Percentiles rank a stretch among this genome's conserved stretches.
phyloP scores from a whole-genome alignment of 805 yeast genomes.

The Saturnispora hagleri region DNA sequence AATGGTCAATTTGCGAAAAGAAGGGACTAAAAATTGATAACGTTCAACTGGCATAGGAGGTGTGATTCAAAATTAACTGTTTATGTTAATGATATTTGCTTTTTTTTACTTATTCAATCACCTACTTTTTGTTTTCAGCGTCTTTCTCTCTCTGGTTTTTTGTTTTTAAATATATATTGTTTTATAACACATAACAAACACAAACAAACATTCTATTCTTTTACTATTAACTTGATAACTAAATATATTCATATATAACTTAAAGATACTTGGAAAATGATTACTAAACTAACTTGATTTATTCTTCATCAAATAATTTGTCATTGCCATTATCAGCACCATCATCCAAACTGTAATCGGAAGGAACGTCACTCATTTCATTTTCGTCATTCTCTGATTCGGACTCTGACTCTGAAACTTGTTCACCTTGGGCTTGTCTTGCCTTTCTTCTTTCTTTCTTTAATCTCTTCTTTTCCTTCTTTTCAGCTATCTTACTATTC shows the following conservation, averaged over 20 bases:
- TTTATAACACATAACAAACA: background rate
- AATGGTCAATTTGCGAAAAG: slow-evolving; percentile 36
- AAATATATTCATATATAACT: too few species aligned
- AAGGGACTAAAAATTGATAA: slow-evolving; percentile 31
- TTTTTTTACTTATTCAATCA: background rate
- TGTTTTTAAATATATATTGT: background rate
- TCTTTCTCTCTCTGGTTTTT: background rate
- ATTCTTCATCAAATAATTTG: slow-evolving; percentile 21
- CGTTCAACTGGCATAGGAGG: slow-evolving; percentile 1
- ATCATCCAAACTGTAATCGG: slow-evolving; percentile 15
- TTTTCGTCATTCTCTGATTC: slow-evolving; percentile 21
- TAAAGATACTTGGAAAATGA: background rate
- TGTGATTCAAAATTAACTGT: background rate
- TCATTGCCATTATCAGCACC: slow-evolving; percentile 18
- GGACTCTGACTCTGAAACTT: slow-evolving; percentile 20
- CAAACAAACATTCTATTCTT: background rate
- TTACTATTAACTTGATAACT: background rate
- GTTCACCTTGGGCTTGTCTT: slow-evolving; percentile 28
- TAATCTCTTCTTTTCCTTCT: slow-evolving; percentile 62
- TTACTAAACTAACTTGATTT: background rate
- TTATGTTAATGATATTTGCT: background rate
- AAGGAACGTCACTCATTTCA: slow-evolving; percentile 19
- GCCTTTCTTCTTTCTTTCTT: slow-evolving; percentile 57
- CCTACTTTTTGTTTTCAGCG: background rate
- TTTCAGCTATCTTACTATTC: slow-evolving; percentile 65